Evolutionary conservation across 352 stramenopile species (phyloP), one percentile per base, ranked within the genome.

Genomic region (Globisporangium radiosum): DNA sequence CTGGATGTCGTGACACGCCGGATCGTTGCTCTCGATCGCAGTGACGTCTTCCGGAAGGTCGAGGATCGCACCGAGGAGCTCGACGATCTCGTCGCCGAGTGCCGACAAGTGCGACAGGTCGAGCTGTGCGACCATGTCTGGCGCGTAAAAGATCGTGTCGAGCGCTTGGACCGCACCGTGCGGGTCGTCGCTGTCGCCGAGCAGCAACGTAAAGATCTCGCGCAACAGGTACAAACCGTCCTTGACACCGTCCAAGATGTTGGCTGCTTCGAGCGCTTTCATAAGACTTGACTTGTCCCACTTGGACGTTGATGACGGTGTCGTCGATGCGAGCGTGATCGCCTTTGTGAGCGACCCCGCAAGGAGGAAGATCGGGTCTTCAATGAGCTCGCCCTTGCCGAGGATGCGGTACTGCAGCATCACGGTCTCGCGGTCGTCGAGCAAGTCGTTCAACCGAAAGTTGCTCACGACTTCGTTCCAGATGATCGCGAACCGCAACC

Each of bases 381-480:
- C 69, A 1, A 94, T 76, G 4, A 70, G 72, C 33, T 84, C 76
- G 1, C 83, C 83, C 49, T 86, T 85, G 47, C 82, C 72, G 15
- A 88, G 49, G 43, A 94, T 88, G 11, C 82, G 79, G 45, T 94
- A 94, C 60, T 94, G 85, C 38, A 94, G 52, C 47, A 94, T 93
- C 19, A 90, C 76, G 0, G 83, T 91, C 60, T 94, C 85, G 42
- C 85, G 82, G 44, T 94, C 83, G 33, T 94, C 85, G 1, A 94
- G 62, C 17, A 94, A 57, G 59, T 94, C 85, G 40, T 89, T 90
- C n/a, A 92, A 47, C 5, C 85, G 82, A 54, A 94, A 94, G 52
- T 82, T 92, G 58, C 85, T 88, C 33, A 94, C 81, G 48, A 92
- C 76, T 66, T 94, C 81, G 65, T 94, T 94, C 85, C 85, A 94